Percentiles rank a stretch among this genome's conserved stretches.
These are phyloP conservation scores for Dothideomycetidae sp. DNA, from an alignment of 2,329 filamentous ascomycete genomes.

Conservation along the genomic window DNA sequence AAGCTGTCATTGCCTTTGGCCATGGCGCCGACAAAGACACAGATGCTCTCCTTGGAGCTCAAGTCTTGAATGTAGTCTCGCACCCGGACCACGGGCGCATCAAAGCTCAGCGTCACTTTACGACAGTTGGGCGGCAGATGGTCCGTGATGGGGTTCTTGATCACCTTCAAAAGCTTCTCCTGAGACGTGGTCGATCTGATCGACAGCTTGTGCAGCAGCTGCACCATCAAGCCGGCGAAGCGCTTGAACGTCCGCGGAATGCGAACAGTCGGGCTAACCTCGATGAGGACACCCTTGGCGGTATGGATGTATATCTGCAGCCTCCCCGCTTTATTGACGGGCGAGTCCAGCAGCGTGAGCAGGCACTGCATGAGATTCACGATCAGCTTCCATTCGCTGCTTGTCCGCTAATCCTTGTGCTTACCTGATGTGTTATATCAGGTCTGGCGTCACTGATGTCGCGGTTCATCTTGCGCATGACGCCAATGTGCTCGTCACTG, in stretches of 20 bases:
- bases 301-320: constrained; percentile 98
- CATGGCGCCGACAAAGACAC: constrained; percentile 97
- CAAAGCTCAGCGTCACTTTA: constrained; percentile 93
- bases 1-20: constrained; percentile 94
- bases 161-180: constrained; percentile 93
- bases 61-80: constrained; percentile 77
- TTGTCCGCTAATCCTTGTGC: constrained; percentile 20
- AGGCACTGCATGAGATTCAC: constrained; percentile 60
- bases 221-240: constrained; percentile 96
- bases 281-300: constrained; percentile 90
- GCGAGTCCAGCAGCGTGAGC: constrained; percentile 90
- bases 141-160: constrained; percentile 95
- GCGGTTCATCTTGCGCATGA: constrained; percentile 98
- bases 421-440: constrained; percentile 96
- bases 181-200: constrained; percentile 95
- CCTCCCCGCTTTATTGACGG: constrained; percentile 94
- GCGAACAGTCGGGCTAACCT: constrained; percentile 94
- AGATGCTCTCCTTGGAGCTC: constrained; percentile 76
- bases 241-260: constrained; percentile 98
- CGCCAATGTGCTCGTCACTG: constrained; percentile 96
- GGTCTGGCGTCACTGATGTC: constrained; percentile 96
- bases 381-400: constrained; percentile 1
- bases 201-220: constrained; percentile 85
- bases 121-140: constrained; percentile 93
- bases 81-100: constrained; percentile 73